Base-by-base conservation (phyloP, 1,284 basidiomycete species). In the Cryptococcus wingfieldii region DNA sequence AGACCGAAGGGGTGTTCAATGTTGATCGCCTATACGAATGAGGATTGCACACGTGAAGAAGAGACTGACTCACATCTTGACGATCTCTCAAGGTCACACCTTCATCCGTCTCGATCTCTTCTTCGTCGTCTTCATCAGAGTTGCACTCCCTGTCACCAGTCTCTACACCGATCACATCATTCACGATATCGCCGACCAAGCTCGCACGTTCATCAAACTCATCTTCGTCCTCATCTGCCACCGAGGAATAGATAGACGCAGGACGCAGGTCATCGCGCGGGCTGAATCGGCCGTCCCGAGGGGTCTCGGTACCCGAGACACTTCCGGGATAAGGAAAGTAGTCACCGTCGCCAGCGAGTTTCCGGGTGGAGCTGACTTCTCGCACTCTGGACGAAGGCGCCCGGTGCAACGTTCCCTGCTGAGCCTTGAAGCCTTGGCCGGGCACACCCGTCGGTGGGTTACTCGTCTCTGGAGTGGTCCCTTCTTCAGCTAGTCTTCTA, bases 1-100 rank as follows among this genome's bases (percentile, higher is more conserved):
- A 99, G 82, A 81, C 96, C 96, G 76, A 99, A 98, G 7, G 96
- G 96, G 77, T 99, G 96, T 74, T 97, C 92, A 72, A 97, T 93
- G 78, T 98, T 98, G 76, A 98, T 96, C 65, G 82, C 82, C 79
- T 79, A 57, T 47, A 37, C 54, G 19, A 23, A 53, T 63, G 31
- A 59, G 55, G 14, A 47, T 28, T 38, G 19, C 8, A n/a, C 38
- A 27, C 47, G 38, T 14, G 10, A 28, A 46, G 28, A n/a, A 37
- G 41, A 19, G 13, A 13, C 14, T 0, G 2, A 72, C 79, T 69
- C 55, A 95, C 88, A 46, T 96, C 97, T 75, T 99, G 96, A 31
- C 96, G 86, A 67, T 98, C 94, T 77, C 89, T 93, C 64, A 98
- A 79, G 0, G 95, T 98, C 66, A 98, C 80, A 49, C 80, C 92